Base-by-base conservation (phyloP, 2,329 filamentous ascomycete species). In the Penicillium sclerotiorum region DNA sequence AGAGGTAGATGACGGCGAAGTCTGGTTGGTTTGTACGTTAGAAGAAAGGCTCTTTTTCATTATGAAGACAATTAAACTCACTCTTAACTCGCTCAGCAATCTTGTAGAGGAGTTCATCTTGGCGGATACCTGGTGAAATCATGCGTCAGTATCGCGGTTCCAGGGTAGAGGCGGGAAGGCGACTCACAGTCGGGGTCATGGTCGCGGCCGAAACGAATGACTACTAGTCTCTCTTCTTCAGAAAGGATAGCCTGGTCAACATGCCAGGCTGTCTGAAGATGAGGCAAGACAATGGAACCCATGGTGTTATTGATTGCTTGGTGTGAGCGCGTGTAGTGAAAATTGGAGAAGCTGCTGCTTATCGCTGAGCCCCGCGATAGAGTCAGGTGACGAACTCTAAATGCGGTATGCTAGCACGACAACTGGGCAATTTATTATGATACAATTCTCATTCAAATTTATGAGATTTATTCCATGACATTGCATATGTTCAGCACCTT, bases 161-260 rank as follows among this genome's bases (percentile, higher is more conserved):
- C 18, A 13, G 21, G 25, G 48, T 8, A 17, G 8, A 15, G 22
- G 35, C 4, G 8, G 28, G 27, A 4, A 30, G 37, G 36, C 21
- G 12, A 42, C 67, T 63, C 51, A 70, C 78, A 88, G 73, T 95
- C 90, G 5, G 85, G 83, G 64, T 95, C 89, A 68, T 83, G 84
- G 72, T 96, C 91, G 61, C 90, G 85, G 40, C 92, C 92, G 74
- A 97, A 97, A 58, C 93, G 87, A 70, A 97, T 96, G 35, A 96
- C 63, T 36, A 68, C 67, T 28, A 96, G 84, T 41, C 93, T 87
- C 67, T 97, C 93, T 68, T 96, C 90, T 75, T 97, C 92, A 36
- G 80, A 82, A 67, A 90, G 85, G 67, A 96, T 96, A 57, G 92
- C 91, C 76, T 97, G 92, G 79, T 97, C 94, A 67, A 99, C 94